Percentiles rank a stretch among this genome's conserved stretches.
Evolutionary conservation across 192 early-diverging fungal genomes (phyloP).

Genomic region (Coemansia sp.): DNA sequence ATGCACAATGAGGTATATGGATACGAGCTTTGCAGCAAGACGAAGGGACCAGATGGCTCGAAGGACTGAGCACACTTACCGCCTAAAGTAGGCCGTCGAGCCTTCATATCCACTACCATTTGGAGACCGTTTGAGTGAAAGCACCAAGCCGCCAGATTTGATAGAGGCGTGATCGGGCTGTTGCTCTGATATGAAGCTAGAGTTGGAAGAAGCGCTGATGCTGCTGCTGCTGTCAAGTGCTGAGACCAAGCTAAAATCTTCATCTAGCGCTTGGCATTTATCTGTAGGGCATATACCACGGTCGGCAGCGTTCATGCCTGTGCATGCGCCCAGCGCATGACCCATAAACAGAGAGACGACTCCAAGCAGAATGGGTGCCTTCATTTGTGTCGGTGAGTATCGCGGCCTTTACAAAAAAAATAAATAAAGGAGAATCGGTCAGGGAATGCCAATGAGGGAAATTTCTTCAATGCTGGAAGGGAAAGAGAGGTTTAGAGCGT

Average conservation of each 20-base stretch:
- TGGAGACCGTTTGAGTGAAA: constrained; percentile 51
- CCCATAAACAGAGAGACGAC: constrained; percentile 26
- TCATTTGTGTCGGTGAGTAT: constrained; percentile 21
- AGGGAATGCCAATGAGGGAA: background rate
- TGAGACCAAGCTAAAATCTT: constrained; percentile 19
- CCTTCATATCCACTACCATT: constrained; percentile 49
- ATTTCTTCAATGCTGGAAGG: background rate
- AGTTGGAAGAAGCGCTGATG: constrained; percentile 12
- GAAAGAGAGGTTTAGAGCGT: background rate
- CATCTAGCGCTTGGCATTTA: constrained; percentile 23
- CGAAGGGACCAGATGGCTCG: background rate
- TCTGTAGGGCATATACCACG: constrained; percentile 33
- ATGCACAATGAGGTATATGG: background rate
- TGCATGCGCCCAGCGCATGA: constrained; percentile 56
- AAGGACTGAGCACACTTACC: constrained; percentile 11
- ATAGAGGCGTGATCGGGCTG: constrained; percentile 50
- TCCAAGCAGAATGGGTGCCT: constrained; percentile 18
- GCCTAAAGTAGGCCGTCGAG: constrained; percentile 47
- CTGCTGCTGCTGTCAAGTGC: constrained; percentile 10
- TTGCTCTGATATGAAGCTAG: constrained; percentile 59
- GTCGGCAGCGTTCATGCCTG: constrained; percentile 50
- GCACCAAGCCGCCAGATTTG: constrained; percentile 41
- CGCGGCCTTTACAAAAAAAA: background rate
- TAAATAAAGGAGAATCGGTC: background rate
- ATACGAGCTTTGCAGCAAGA: background rate